phyloP scores from a whole-genome alignment of 148 eudicot species.

The Cornus controversa region DNA sequence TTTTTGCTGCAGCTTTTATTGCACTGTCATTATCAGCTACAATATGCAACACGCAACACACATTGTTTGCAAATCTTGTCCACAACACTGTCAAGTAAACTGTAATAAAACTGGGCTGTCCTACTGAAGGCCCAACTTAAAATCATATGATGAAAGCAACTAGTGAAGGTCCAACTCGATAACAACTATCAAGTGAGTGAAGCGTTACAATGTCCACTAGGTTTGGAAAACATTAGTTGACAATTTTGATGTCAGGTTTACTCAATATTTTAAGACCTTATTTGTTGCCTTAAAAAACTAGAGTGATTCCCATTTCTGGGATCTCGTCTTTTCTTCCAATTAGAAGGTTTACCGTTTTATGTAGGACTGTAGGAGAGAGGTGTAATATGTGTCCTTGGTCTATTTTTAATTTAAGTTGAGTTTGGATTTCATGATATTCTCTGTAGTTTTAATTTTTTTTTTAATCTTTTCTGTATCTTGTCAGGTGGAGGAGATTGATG shows the following conservation, averaged over 20 bases:
- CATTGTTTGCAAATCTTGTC: too few relatives aligned
- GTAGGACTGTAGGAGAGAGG: background rate
- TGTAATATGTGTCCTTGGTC: background rate
- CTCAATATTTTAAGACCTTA: background rate
- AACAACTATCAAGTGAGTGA: too few relatives aligned
- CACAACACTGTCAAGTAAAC: too few relatives aligned
- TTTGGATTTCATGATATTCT: too few relatives aligned
- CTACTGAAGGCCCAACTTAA: too few relatives aligned
- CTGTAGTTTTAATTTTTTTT: background rate
- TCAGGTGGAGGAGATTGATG: constrained; percentile 99
- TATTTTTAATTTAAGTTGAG: background rate
- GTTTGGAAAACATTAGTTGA: background rate
- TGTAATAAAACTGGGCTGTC: too few relatives aligned
- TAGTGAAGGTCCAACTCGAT: too few relatives aligned
- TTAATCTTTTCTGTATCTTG: constrained; percentile 4
- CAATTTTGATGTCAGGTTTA: background rate
- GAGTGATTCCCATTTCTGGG: background rate
- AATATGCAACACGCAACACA: too few relatives aligned
- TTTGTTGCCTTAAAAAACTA: background rate
- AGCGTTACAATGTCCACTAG: too few relatives aligned
- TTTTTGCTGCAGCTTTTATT: too few relatives aligned
- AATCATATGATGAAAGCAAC: too few relatives aligned
- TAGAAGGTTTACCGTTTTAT: background rate
- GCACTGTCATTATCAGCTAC: too few relatives aligned
- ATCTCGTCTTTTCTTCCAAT: background rate